phyloP scores from a whole-genome alignment of 768 basidiomycete genomes.

The Xanthoconium purpureum region DNA sequence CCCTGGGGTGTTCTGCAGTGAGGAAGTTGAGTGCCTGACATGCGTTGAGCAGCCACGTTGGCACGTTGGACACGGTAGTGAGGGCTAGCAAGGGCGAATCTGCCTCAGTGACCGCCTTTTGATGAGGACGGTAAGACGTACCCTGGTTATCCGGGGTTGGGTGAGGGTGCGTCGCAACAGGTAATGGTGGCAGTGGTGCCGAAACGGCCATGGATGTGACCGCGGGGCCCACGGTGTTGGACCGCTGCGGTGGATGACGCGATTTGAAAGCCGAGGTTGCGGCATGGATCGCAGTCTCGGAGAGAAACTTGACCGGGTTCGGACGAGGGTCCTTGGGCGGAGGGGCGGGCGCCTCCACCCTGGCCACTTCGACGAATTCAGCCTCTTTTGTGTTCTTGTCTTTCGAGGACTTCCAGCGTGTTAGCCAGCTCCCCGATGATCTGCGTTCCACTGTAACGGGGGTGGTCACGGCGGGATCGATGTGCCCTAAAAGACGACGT shows the following conservation, averaged over 20 bases:
- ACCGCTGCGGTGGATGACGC: conserved; percentile 29
- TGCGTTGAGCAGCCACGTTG: conserved; percentile 75
- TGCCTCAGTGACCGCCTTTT: neutral
- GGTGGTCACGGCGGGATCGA: conserved; percentile 58
- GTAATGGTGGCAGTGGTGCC: conserved; percentile 17
- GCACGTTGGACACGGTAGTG: conserved; percentile 55
- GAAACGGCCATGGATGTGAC: conserved; percentile 11
- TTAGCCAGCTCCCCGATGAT: conserved; percentile 47
- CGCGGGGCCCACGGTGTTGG: conserved; percentile 29
- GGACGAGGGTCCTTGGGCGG: conserved; percentile 32
- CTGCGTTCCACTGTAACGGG: conserved; percentile 57
- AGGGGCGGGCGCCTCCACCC: conserved; percentile 20
- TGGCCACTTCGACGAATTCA: conserved; percentile 33
- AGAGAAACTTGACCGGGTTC: conserved; percentile 34
- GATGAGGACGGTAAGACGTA: conserved; percentile 1
- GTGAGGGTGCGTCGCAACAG: conserved; percentile 15
- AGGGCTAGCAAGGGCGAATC: conserved; percentile 25
- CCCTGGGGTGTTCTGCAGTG: conserved; percentile 71
- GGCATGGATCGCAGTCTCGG: conserved; percentile 31
- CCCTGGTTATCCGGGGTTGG: conserved; percentile 17
- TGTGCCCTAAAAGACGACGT: conserved; percentile 50
- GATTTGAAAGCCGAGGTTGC: conserved; percentile 28
- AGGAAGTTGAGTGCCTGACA: conserved; percentile 73
- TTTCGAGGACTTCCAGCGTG: conserved; percentile 44
- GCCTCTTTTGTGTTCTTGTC: conserved; percentile 32